A percentile compares a stretch with the other conserved stretches of the same genome.
phyloP scores from a whole-genome alignment of 1,284 basidiomycete species.

The Sporisorium exsertum region DNA sequence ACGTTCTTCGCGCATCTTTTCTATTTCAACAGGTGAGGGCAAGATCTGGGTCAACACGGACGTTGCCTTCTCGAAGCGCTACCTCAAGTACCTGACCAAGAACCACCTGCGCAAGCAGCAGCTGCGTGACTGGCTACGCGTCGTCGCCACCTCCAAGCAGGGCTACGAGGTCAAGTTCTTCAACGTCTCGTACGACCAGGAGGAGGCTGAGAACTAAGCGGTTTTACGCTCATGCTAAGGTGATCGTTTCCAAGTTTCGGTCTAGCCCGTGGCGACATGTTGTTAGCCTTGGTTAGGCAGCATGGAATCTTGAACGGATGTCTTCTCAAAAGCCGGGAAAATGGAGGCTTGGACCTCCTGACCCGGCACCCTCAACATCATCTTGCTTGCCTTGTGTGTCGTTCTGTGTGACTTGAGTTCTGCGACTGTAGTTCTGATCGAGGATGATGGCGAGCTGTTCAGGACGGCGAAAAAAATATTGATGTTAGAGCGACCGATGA shows the following conservation, averaged over 20 bases:
- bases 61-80: constrained; percentile 71
- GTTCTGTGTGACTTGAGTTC: not conserved
- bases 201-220: constrained; percentile 54
- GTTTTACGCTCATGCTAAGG: not conserved
- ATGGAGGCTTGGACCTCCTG: constrained; percentile 36
- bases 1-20: constrained; percentile 16
- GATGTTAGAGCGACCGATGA: not conserved
- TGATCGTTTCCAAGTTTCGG: not conserved
- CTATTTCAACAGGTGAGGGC: constrained; percentile 63
- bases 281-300: constrained; percentile 12
- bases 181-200: constrained; percentile 69
- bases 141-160: constrained; percentile 70
- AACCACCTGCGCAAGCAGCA: constrained; percentile 69
- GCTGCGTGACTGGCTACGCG: constrained; percentile 70
- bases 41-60: constrained; percentile 71
- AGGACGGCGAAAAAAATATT: not conserved
- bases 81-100: constrained; percentile 72
- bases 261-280: not conserved
- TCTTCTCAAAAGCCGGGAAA: constrained; percentile 44
- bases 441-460: not conserved
- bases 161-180: constrained; percentile 71
- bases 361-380: constrained; percentile 31
- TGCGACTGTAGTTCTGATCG: not conserved
- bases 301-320: constrained; percentile 19
- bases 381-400: too few species aligned